Evolutionary conservation across 2,329 filamentous ascomycete species (phyloP).

Genomic region (Ophiostoma australiae): DNA sequence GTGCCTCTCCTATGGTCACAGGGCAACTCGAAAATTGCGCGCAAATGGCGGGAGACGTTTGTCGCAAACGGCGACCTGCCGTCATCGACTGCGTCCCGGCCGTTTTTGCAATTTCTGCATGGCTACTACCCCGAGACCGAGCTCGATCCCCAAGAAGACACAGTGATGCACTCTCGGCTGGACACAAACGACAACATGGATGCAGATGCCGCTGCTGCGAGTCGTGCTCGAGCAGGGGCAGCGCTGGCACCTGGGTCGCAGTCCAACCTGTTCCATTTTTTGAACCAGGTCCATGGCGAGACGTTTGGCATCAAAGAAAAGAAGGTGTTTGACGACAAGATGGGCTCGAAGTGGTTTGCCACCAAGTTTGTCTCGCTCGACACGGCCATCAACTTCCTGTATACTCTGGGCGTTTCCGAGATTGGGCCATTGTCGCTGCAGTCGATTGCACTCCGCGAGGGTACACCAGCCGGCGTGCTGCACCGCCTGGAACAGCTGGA

Average conservation of each 20-base stretch:
- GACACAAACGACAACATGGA: not conserved
- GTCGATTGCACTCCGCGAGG: constrained; percentile 66
- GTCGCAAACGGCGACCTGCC: constrained; percentile 42
- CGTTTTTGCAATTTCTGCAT: constrained; percentile 46
- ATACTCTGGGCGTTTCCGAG: constrained; percentile 62
- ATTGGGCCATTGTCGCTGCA: constrained; percentile 75
- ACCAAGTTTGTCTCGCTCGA: constrained; percentile 65
- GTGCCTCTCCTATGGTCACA: constrained; percentile 48
- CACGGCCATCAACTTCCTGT: constrained; percentile 63
- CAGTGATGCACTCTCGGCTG: constrained; percentile 22
- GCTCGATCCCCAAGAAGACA: constrained; percentile 39
- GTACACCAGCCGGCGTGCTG: constrained; percentile 51
- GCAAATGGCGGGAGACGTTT: constrained; percentile 45
- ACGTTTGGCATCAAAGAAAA: constrained; percentile 42
- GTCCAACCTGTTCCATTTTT: constrained; percentile 23
- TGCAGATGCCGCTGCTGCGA: not conserved
- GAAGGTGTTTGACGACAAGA: constrained; percentile 54
- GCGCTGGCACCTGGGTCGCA: not conserved
- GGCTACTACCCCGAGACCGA: constrained; percentile 43
- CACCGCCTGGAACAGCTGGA: constrained; percentile 57
- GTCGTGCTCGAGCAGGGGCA: constrained; percentile 7
- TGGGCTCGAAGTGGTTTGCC: constrained; percentile 79
- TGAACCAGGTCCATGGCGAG: constrained; percentile 37
- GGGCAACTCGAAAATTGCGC: constrained; percentile 44
- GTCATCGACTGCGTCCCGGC: constrained; percentile 37